Evolutionary conservation across 805 yeast species (phyloP), one percentile per base, ranked within the genome.

Genomic region (Maudiozyma serrabonitensis): DNA sequence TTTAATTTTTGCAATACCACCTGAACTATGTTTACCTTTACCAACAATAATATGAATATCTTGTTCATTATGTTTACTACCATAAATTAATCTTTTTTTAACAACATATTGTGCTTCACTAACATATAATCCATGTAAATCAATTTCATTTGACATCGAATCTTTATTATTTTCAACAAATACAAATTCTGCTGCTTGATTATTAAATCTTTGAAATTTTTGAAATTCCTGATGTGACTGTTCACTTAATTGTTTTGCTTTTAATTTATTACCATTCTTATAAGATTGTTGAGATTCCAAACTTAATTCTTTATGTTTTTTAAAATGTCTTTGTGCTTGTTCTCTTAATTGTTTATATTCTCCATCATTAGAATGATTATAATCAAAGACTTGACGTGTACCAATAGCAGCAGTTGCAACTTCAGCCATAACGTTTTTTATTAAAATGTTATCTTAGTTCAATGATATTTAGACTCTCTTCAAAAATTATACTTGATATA

Each of bases 91-190:
- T 50, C 98, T 75, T 52, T 77, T 79, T 56, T 83, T 86, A 55
- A 91, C 72, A 46, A 84, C 79, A 62, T 79, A 84, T 52, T 79
- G 79, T 7, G 97, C 96, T 69, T 91, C 99, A 63, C 82, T 84
- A 18, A 91, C 95, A 58, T 75, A 90, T 31, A 91, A 70, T 0
- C 99, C 99, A 66, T 91, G 99, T 47, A 91, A 73, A 69, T 91
- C 98, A 54, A 91, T 88, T 67, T 91, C 98, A 64, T 87, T 84
- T 23, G 75, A 74, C 32, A 77, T 81, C n/a, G 91, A 82, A 61
- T 90, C 97, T 39, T 87, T 78, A 62, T 91, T 91, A 66, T 91
- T 91, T 55, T 85, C 90, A 41, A 82, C 72, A 64, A 91, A 91
- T 1, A 87, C 96, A 60, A 82, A 89, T 64, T 82, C 87, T 1